Conservation (phyloP, 176 grass and related monocot species). For the Elymus sibiricus region DNA sequence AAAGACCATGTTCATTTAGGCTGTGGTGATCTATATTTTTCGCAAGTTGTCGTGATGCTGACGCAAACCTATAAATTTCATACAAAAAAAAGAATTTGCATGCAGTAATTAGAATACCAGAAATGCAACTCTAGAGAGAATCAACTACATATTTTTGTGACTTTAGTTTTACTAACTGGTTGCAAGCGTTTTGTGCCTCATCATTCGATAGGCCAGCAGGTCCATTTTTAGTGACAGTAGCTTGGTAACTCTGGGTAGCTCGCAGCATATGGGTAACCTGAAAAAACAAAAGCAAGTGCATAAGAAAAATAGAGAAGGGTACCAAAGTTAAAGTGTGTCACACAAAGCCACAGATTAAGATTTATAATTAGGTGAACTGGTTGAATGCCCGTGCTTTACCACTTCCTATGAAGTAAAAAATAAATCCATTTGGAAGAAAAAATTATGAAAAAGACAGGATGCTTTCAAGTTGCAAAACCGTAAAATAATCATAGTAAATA, state of each 20-base stretch:
- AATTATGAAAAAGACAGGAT: not conserved
- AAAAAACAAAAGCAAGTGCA: slow-evolving; percentile 5
- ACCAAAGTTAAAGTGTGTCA: not conserved
- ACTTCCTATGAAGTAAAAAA: not conserved
- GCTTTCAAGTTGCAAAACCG: not conserved
- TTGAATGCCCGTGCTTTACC: not conserved
- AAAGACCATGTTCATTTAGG: slow-evolving; percentile 93
- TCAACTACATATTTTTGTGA: not conserved
- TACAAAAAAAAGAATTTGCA: not conserved
- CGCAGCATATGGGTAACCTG: slow-evolving; percentile 84
- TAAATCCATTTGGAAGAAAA: not conserved
- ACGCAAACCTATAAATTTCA: slow-evolving; percentile 66
- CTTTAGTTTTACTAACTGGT: slow-evolving; percentile 59
- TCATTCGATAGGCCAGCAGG: slow-evolving; percentile 54
- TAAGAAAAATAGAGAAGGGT: not conserved
- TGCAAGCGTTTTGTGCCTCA: slow-evolving; percentile 72
- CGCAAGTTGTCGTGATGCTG: slow-evolving; percentile 65
- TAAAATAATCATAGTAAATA: not conserved
- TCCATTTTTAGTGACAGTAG: slow-evolving; percentile 51
- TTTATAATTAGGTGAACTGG: not conserved
- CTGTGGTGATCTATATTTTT: slow-evolving; percentile 85
- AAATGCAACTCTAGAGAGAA: not conserved
- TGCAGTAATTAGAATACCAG: not conserved
- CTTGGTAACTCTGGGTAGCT: slow-evolving; percentile 91
- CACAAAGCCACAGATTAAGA: not conserved